Base-by-base conservation (phyloP, 345 rosid species). In the Salix suchowensis region DNA sequence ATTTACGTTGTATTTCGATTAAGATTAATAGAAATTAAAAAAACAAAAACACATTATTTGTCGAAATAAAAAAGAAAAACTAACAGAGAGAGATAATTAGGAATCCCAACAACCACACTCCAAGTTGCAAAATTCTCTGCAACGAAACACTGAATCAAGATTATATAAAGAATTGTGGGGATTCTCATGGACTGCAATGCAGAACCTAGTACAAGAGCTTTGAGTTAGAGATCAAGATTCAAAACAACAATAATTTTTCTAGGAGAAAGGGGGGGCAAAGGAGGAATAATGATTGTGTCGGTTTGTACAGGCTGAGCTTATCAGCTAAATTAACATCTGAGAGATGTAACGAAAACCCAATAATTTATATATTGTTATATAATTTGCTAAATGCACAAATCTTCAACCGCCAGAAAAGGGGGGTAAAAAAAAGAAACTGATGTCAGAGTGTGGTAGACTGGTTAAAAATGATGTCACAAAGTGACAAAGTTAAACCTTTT, bases 401-500 rank as follows among this genome's bases (percentile, higher is more conserved):
- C 34, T 68, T 78, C 84, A 80, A 78, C 81, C 36, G 66, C 82
- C 73, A 66, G 26, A 55, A 19, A 26, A 28, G 42, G 6, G 8
- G 9, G 30, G n/a, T 32, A 8, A 8, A 4, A 39, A 67, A 67
- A 26, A 58, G 32, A 62, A 48, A 55, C 14, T 71, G 64, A 73
- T 78, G 82, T 76, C 72, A 77, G 83, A 73, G 5, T 30, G 75
- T 34, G 71, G 73, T 69, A 26, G 85, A 83, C 79, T 78, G 75
- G 83, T 81, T 83, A 83, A 84, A 78, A 79, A 46, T 78, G 88
- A 83, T 76, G 84, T 84, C 83, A 66, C 18, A 78, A 74, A 82
- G 82, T 73, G 88, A 84, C 86, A 83, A 83, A 80, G 78, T 75
- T 36, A 75, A 58, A 79, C 84, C 85, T 82, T 88, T 84, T 85